phyloP scores from a whole-genome alignment of 2,329 filamentous ascomycete genomes.

The Apiospora pterosperma region DNA sequence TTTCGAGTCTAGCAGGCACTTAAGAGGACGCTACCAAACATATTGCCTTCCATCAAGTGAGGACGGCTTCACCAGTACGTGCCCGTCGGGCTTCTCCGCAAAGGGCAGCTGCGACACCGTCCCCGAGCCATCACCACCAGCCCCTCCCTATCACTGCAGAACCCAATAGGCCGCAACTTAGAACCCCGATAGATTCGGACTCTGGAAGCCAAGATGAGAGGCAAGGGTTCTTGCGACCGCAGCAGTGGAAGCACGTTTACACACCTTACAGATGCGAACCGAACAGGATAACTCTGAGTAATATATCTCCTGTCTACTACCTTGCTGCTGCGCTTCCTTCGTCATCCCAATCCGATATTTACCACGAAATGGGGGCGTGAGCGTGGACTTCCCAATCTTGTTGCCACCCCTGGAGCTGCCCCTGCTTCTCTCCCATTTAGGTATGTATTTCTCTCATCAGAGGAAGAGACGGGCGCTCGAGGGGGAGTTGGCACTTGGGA shows the following conservation, averaged over 20 bases:
- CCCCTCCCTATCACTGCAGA: not conserved
- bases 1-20: not conserved
- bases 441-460: not conserved
- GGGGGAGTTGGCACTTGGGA: not conserved
- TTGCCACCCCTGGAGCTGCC: too few relatives aligned
- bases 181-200: not conserved
- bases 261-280: not conserved
- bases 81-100: not conserved
- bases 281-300: not conserved
- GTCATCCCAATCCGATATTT: too few relatives aligned
- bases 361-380: not conserved
- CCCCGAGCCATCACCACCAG: not conserved
- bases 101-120: not conserved
- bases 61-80: not conserved
- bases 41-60: not conserved
- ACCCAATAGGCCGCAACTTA: not conserved
- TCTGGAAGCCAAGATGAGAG: not conserved
- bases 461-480: not conserved
- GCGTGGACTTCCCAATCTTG: too few relatives aligned
- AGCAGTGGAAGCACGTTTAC: not conserved
- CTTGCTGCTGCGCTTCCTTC: not conserved
- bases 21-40: not conserved
- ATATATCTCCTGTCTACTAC: not conserved
- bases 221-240: not conserved
- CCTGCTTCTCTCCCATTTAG: not conserved